phyloP scores from a whole-genome alignment of 805 yeast genomes.

The Candida chauliodis region DNA sequence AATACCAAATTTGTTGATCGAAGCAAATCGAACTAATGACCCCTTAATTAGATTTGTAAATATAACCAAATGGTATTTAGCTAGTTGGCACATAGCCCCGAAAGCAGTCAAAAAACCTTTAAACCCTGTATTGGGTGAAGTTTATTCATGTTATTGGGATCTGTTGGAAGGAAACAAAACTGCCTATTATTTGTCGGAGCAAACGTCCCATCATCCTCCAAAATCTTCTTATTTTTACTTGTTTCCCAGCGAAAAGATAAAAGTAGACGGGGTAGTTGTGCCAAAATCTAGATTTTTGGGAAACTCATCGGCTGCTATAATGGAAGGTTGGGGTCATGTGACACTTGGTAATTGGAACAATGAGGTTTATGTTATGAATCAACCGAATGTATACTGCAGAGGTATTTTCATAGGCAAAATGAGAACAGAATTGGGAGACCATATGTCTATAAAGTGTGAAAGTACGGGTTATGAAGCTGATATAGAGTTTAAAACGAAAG shows the following conservation, averaged over 20 bases:
- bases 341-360: constrained; percentile 60
- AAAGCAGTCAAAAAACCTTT: constrained; percentile 97
- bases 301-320: constrained; percentile 93
- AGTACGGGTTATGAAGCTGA: constrained; percentile 61
- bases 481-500: constrained; percentile 92
- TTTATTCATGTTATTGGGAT: constrained; percentile 91
- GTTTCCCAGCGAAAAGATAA: constrained; percentile 74
- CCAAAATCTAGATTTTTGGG: constrained; percentile 91
- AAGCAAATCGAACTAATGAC: constrained; percentile 60
- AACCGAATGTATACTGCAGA: constrained; percentile 93
- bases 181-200: constrained; percentile 88
- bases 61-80: constrained; percentile 83
- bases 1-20: constrained; percentile 70
- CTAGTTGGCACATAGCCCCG: constrained; percentile 98
- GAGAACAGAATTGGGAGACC: constrained; percentile 91
- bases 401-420: constrained; percentile 89
- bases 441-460: constrained; percentile 69
- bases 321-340: constrained; percentile 84
- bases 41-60: constrained; percentile 66
- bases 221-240: constrained; percentile 88
- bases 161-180: constrained; percentile 58
- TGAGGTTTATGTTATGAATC: constrained; percentile 81
- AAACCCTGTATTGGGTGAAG: constrained; percentile 91
- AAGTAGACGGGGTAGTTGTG: constrained; percentile 83
- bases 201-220: constrained; percentile 98